Evolutionary conservation across 345 rosid genomes (phyloP).

Genomic region (Jatropha curcas): DNA sequence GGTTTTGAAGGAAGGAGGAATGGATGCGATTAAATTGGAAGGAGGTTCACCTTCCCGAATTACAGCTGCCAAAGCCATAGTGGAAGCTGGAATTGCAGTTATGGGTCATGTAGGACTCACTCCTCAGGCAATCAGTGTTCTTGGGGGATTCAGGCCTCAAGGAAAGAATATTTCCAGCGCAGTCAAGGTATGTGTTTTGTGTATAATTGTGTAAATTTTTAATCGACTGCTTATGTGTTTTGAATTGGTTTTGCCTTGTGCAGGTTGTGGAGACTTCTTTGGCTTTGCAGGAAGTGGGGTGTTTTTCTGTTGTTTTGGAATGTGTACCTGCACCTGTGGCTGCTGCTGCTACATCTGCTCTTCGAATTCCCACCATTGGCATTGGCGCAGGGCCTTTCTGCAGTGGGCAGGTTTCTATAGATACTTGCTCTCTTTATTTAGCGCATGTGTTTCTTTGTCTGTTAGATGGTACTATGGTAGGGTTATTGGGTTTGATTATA

Average conservation of each 20-base stretch:
- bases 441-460: not conserved
- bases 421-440: not conserved
- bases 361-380: constrained; percentile 87
- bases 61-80: constrained; percentile 78
- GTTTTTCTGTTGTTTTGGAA: constrained; percentile 87
- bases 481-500: not conserved
- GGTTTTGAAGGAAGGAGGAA: constrained; percentile 82
- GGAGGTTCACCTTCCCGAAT: constrained; percentile 84
- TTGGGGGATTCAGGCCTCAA: constrained; percentile 96
- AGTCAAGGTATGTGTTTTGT: constrained; percentile 51
- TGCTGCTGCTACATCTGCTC: constrained; percentile 89
- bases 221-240: not conserved
- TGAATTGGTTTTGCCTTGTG: constrained; percentile 17
- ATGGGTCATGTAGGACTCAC: constrained; percentile 97
- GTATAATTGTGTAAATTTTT: not conserved
- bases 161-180: constrained; percentile 79
- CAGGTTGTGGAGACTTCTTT: constrained; percentile 95
- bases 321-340: constrained; percentile 90
- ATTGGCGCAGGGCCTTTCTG: constrained; percentile 97
- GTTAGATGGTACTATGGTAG: not conserved
- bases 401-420: constrained; percentile 76
- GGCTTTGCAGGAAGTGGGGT: constrained; percentile 90
- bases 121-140: constrained; percentile 95
- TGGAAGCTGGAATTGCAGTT: constrained; percentile 93
- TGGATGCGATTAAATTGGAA: constrained; percentile 94